Evolutionary conservation across 2,329 filamentous ascomycete species (phyloP).

Genomic region (Pezicula rhizophila): DNA sequence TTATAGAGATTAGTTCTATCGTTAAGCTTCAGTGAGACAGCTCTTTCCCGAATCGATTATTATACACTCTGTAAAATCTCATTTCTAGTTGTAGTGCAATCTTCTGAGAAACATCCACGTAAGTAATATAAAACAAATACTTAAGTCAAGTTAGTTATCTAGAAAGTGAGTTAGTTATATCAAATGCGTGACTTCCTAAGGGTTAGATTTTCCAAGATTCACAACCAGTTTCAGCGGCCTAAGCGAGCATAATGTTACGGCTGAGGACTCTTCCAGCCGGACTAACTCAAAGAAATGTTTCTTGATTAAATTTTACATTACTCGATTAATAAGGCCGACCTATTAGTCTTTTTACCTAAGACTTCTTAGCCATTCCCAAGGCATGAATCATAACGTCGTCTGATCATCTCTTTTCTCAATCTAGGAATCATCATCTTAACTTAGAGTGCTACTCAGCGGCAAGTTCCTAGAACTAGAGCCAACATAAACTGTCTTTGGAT

Average conservation of each 20-base stretch:
- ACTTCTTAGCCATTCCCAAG: background rate
- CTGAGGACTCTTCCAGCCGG: background rate
- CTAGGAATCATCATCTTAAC: background rate
- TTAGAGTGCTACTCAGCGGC: conserved; percentile 18
- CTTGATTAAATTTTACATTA: background rate
- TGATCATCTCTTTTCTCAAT: background rate
- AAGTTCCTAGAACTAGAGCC: conserved; percentile 26
- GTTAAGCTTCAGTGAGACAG: no score
- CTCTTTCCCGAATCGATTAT: no score
- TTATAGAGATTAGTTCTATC: no score
- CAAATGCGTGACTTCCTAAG: no score
- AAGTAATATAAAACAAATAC: no score
- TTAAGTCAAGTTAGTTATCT: no score
- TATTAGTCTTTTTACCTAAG: background rate
- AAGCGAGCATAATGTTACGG: background rate
- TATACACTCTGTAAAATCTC: no score
- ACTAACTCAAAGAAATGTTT: background rate
- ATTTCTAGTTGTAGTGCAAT: no score
- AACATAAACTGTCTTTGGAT: conserved; percentile 27
- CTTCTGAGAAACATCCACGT: no score
- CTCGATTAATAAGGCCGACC: background rate
- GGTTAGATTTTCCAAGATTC: no score
- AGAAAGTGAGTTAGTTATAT: no score
- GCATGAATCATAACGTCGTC: background rate
- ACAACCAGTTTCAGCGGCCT: no score